Percentiles rank a stretch among this genome's conserved stretches.
Evolutionary conservation across 2,329 filamentous ascomycete species (phyloP).

Genomic region (Daldinia sp.): DNA sequence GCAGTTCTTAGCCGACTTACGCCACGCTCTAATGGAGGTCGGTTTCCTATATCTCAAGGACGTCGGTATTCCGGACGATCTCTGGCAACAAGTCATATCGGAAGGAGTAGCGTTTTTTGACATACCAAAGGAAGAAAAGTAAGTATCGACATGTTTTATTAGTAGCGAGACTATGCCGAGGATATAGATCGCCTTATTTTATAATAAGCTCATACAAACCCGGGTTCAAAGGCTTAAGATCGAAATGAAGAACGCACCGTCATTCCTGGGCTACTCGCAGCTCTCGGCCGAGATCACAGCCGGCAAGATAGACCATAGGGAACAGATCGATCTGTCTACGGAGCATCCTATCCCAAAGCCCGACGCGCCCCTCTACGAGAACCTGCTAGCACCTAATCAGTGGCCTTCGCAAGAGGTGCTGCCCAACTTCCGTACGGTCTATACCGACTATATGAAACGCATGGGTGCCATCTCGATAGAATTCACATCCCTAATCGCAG

Average conservation of each 20-base stretch:
- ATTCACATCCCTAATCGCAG: slow-evolving; percentile 83
- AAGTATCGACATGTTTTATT: slow-evolving; percentile 34
- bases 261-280: slow-evolving; percentile 74
- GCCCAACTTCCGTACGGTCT: slow-evolving; percentile 73
- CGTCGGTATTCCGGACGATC: slow-evolving; percentile 71
- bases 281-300: slow-evolving; percentile 77
- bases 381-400: slow-evolving; percentile 79
- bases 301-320: slow-evolving; percentile 77
- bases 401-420: slow-evolving; percentile 74
- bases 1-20: slow-evolving; percentile 73
- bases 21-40: slow-evolving; percentile 82
- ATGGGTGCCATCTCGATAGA: slow-evolving; percentile 77
- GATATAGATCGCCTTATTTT: background rate
- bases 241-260: slow-evolving; percentile 77
- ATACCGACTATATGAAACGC: slow-evolving; percentile 76
- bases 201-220: slow-evolving; percentile 1
- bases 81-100: slow-evolving; percentile 71
- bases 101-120: slow-evolving; percentile 80
- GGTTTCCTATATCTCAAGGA: slow-evolving; percentile 88
- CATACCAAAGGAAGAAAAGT: slow-evolving; percentile 79
- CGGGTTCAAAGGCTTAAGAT: slow-evolving; percentile 61
- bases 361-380: slow-evolving; percentile 73
- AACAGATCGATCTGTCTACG: slow-evolving; percentile 88
- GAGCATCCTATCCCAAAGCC: slow-evolving; percentile 72
- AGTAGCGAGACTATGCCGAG: background rate